These are phyloP conservation scores for Patellifolia procumbens DNA, from an alignment of 179 eudicot genomes.

Conservation along the genomic window DNA sequence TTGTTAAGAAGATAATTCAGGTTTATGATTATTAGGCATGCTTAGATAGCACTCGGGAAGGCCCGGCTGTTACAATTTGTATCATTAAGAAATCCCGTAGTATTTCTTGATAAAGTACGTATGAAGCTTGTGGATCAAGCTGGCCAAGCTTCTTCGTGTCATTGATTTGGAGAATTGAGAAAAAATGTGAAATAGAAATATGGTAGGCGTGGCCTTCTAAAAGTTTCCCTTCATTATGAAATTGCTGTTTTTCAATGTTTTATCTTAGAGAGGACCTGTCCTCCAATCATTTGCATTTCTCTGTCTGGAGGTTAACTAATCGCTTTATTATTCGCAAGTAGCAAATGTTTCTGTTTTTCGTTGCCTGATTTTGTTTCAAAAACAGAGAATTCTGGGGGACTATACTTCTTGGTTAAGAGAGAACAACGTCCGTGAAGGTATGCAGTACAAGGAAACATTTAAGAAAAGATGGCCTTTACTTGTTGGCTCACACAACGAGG, in stretches of 20 bases:
- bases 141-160: background rate
- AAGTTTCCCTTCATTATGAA: background rate
- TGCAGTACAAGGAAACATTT: slow-evolving; percentile 56
- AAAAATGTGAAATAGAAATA: background rate
- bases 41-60: no score
- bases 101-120: no score
- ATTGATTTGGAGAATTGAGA: background rate
- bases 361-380: background rate
- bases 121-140: no score
- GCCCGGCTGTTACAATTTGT: no score
- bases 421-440: slow-evolving; percentile 59
- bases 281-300: background rate
- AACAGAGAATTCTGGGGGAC: slow-evolving; percentile 65
- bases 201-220: background rate
- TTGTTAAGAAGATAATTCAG: no score
- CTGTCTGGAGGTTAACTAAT: background rate
- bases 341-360: background rate
- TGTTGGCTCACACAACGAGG: slow-evolving; percentile 35
- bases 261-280: background rate
- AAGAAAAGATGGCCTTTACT: slow-evolving; percentile 73
- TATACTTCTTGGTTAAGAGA: slow-evolving; percentile 73
- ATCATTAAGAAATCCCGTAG: no score
- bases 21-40: no score
- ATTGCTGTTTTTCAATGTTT: background rate
- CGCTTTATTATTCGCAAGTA: background rate